Evolutionary conservation across 139 green algal species (phyloP).

Genomic region (Yamagishiella unicocca): DNA sequence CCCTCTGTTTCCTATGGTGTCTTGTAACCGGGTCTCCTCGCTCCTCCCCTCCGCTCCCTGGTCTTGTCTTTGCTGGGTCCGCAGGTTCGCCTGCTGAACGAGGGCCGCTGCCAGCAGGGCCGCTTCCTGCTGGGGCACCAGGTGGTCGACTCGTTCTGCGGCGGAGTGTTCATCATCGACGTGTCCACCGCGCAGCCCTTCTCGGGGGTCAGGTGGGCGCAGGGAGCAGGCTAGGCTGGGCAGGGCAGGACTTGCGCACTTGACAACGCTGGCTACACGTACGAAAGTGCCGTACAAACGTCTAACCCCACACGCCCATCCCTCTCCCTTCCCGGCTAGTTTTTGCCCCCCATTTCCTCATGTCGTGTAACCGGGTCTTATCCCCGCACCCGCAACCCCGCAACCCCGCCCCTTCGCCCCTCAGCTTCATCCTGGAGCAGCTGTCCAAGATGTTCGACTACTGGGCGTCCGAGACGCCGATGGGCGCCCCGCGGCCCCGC

Average conservation of each 20-base stretch:
- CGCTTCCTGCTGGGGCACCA: constrained; percentile 65
- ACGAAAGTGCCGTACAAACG: no score
- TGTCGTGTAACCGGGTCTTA: no score
- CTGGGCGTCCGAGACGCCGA: constrained; percentile 19
- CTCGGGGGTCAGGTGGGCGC: constrained; percentile 39
- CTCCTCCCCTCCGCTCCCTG: background rate
- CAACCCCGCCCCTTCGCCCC: background rate
- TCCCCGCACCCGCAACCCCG: background rate
- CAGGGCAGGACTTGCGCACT: no score
- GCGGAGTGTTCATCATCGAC: constrained; percentile 63
- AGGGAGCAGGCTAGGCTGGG: no score
- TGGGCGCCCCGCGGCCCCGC: background rate
- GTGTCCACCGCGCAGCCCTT: constrained; percentile 52
- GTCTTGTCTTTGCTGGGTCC: no score
- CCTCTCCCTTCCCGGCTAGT: no score
- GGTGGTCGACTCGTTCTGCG: constrained; percentile 49
- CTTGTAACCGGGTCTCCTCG: background rate
- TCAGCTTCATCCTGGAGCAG: constrained; percentile 57
- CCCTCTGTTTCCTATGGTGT: background rate
- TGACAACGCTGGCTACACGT: no score
- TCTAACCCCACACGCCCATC: no score
- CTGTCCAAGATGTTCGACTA: constrained; percentile 46
- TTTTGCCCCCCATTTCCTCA: no score
- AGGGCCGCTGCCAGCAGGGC: constrained; percentile 44
- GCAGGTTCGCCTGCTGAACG: constrained; percentile 47